Percentiles rank a stretch among this genome's conserved stretches.
These are phyloP conservation scores for Thalassiosira profunda DNA, from an alignment of 108 stramenopile species.

Conservation along the genomic window DNA sequence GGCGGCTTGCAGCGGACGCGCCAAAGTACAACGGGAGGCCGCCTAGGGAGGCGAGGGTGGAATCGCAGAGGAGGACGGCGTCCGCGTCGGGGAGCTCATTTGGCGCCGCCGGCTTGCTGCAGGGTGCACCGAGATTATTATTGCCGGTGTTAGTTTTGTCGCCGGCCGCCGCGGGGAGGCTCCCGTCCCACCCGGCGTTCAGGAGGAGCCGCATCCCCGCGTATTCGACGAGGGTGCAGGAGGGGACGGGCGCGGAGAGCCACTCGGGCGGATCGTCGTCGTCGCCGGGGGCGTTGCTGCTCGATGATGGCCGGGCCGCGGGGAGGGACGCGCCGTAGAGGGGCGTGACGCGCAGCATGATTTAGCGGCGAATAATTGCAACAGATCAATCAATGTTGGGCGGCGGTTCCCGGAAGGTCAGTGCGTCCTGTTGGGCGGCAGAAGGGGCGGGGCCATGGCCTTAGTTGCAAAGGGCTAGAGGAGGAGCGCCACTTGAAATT, in stretches of 20 bases:
- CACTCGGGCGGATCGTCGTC: slow-evolving; percentile 45
- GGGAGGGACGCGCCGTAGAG: slow-evolving; percentile 69
- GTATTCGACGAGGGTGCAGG: slow-evolving; percentile 87
- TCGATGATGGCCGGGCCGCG: slow-evolving; percentile 7
- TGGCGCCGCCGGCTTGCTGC: slow-evolving; percentile 30
- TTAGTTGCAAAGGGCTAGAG: too few species aligned
- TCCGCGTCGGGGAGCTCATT: slow-evolving; percentile 59
- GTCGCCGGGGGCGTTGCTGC: neutral
- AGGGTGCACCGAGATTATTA: neutral
- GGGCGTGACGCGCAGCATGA: slow-evolving; percentile 88
- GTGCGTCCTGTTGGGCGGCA: too few species aligned
- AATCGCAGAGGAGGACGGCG: slow-evolving; percentile 75
- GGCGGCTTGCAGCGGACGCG: slow-evolving; percentile 14
- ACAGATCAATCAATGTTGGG: too few species aligned
- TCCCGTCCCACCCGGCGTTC: slow-evolving; percentile 76
- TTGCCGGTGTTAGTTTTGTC: neutral
- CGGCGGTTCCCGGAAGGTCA: too few species aligned
- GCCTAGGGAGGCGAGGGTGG: slow-evolving; percentile 61
- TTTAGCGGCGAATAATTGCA: too few species aligned
- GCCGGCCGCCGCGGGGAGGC: neutral
- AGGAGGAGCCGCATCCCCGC: slow-evolving; percentile 69
- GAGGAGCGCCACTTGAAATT: too few species aligned
- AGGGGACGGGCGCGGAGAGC: slow-evolving; percentile 56
- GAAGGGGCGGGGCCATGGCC: too few species aligned
- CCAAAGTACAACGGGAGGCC: slow-evolving; percentile 52